Evolutionary conservation across 306 rosid genomes (phyloP), one percentile per base, ranked within the genome.

Genomic region (Rosa rugosa): DNA sequence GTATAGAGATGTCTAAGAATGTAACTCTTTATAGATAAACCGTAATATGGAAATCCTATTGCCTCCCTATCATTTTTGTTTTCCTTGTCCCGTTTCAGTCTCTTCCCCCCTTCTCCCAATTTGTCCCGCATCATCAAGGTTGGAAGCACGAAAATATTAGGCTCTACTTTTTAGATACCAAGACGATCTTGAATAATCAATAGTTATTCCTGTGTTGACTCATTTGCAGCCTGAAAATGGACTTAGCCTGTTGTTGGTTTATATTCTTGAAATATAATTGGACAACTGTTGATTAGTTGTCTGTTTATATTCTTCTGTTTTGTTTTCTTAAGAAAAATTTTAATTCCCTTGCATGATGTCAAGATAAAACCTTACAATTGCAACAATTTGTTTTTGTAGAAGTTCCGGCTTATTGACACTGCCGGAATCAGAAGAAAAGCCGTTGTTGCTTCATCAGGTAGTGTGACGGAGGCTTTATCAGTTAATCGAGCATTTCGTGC

Each of bases 401-500:
- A 93, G 84, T 95, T 95, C 85, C 82, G 75, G 73, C 90, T 95
- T 79, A 95, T 90, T 66, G 99, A 95, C 84, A 95, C 98, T 74
- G 99, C 99, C 84, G 98, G 99, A 88, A 93, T 95, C 78, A 92
- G 99, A 86, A 90, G 76, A 92, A 86, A 97, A 85, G 86, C 99
- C 49, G 83, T 83, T 3, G 85, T 95, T 63, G 93, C 90, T 70
- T 90, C 99, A 25, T 87, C 92, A 9, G 98, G 99, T 65, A 95
- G 94, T 79, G 60, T 82, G 57, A 95, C 99, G 5, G 99, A 95
- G 90, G 87, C 96, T 79, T 84, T 95, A 77, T 95, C 98, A 2
- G 98, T 95, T 25, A 95, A 95, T 83, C 86, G 97, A 81, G 99
- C 99, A 80, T 95, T 95, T 84, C 98, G 97, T 76, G 99, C 99